Conservation (phyloP, 805 yeast species). For the Teunomyces atbi region DNA sequence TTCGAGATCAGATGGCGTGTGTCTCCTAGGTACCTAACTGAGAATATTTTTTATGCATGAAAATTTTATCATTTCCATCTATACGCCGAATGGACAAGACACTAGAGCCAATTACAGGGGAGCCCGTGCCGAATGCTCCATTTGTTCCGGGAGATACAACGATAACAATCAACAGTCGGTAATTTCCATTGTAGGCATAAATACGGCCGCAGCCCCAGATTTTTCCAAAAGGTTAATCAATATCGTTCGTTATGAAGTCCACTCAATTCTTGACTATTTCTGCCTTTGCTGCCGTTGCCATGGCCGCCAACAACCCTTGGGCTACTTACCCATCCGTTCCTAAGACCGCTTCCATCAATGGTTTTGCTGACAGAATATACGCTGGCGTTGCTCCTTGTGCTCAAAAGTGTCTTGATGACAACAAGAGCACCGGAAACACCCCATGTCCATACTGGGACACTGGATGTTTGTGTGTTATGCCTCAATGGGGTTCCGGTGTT, state of each 20-base stretch:
- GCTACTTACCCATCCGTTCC: slow-evolving; percentile 47
- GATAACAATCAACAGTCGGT: not conserved
- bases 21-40: not conserved
- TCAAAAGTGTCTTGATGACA: slow-evolving; percentile 33
- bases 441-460: slow-evolving; percentile 56
- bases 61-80: slow-evolving; percentile 3
- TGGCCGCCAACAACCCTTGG: slow-evolving; percentile 31
- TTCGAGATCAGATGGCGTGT: not conserved
- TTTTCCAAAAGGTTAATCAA: not conserved
- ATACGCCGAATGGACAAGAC: not conserved
- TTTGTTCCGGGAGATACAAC: not conserved
- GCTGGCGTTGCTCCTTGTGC: slow-evolving; percentile 43
- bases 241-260: not conserved
- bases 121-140: not conserved
- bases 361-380: slow-evolving; percentile 47
- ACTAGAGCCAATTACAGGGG: not conserved
- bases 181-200: not conserved
- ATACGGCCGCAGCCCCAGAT: not conserved
- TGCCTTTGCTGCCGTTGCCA: slow-evolving; percentile 11
- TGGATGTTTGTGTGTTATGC: slow-evolving; percentile 50
- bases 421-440: slow-evolving; percentile 32
- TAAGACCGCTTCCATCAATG: slow-evolving; percentile 46
- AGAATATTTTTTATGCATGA: slow-evolving; percentile 1
- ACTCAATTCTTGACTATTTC: slow-evolving; percentile 5
- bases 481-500: slow-evolving; percentile 44